Evolutionary conservation across 2,329 filamentous ascomycete species (phyloP), one percentile per base, ranked within the genome.

Genomic region (Scortechinia acanthostroma): DNA sequence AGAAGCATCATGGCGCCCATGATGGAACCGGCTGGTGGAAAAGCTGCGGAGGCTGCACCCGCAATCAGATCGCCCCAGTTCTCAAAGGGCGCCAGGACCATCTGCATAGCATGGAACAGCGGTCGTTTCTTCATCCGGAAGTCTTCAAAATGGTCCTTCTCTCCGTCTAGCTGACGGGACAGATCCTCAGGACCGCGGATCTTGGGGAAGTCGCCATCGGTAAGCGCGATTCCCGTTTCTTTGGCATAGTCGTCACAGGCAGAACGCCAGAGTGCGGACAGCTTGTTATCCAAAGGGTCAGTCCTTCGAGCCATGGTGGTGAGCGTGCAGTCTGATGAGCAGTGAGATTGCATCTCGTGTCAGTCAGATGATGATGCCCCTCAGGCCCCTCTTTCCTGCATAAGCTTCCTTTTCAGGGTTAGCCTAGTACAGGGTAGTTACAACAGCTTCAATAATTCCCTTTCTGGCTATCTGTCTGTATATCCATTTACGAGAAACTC

Each of bases 91-190:
- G 42, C 42, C 6, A 43, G 6, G 42, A 43, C 15, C 42, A 16
- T 43, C 6, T 43, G 42, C 42, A 43, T 43, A 28, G 42, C 42
- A 43, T 22, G 42, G 14, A 43, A 25, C 15, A 43, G 42, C 30
- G 42, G 42, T 13, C 42, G 21, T 16, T 19, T 43, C 21, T 43
- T 43, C 42, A 43, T 16, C 21, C 42, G 21, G 30, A 43, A 43
- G 21, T 43, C 42, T 25, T 43, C 42, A 15, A 43, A 43, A 13
- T 43, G 23, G 42, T 28, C 42, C 15, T 43, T 17, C 15, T 43
- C 42, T 10, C 14, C 21, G 6, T 43, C 42, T n/a, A 43, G 30
- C 21, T 43, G 42, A 19, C 42, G 21, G 21, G 42, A 25, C 21
- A 43, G 42, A 43, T 43, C 42, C 21, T 43, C 42, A 15, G 19